Base-by-base conservation (phyloP, 805 yeast species). In the Zygotorulaspora chibaensis region DNA sequence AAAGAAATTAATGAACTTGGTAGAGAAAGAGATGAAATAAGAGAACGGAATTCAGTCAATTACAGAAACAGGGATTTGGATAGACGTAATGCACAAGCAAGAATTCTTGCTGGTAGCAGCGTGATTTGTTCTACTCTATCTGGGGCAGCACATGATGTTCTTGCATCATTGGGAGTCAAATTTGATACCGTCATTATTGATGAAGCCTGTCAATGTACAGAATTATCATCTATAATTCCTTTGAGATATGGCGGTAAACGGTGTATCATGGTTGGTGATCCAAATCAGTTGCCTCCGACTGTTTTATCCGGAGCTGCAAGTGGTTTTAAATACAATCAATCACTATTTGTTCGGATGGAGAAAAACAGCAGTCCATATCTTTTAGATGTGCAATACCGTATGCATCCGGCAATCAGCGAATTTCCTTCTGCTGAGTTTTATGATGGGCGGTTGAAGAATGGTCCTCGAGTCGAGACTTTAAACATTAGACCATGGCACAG, bases 231-330 rank as follows among this genome's bases (percentile, higher is more conserved):
- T 0, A 76, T 93, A 20, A 91, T 91, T 56, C 99, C 99, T 0
- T 70, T 93, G 53, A 73, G 95, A 58, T 93, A 90, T 63, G 98
- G 98, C 1, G 86, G 95, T 57, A 81, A 76, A 48, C 80, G 81
- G 45, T 91, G 98, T 69, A 84, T 93, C 40, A 85, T 93, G 95
- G 99, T 93, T 38, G 99, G 99, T 63, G 99, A 93, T 69, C 98
- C 98, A 2, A 90, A 93, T 62, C 99, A 93, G 68, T 74, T 93
- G 51, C 99, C 99, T 0, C 99, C 99, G 0, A 91, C 99, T 0
- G 98, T 91, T 9, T 68, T 93, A 15, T 91, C 97, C 0, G 89
- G 85, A 55, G 83, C 80, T 11, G 98, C 99, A 1, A 83, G 95
- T 1, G 71, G 78, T 3, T 77, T 73, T 55, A 79, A 80, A 35